Base-by-base conservation (phyloP, 1,284 basidiomycete species). In the Moesziomyces globuligerus region DNA sequence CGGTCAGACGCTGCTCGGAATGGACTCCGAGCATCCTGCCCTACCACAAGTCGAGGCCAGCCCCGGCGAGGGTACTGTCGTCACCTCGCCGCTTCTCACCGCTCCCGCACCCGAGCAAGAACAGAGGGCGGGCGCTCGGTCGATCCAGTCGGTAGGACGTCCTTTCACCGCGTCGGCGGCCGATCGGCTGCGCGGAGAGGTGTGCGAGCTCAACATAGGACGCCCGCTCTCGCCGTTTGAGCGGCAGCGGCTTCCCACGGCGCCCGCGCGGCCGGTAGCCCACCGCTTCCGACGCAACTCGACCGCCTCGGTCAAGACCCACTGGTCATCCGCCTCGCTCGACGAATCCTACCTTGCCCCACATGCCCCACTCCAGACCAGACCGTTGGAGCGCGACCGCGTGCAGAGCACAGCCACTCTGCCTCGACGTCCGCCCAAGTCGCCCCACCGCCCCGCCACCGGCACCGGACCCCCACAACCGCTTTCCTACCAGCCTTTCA, bases 151-250 rank as follows among this genome's bases (percentile, higher is more conserved):
- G 3, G 37, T 47, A 7, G 54, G 46, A 18, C 49, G 61, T 2
- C 61, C 61, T 1, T 48, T 20, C 15, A 65, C 61, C 7, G 43
- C 61, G 0, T 65, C 61, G 0, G 61, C 61, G 7, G 54, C 53
- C 17, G 61, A 65, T 15, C 49, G 54, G 1, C 37, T 65, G 0
- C 37, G 50, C 10, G 37, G 23, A 4, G 49, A 57, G 13, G 61
- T 54, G 1, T n/a, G 39, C 5, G 54, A 57, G 15, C 46, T 65
- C 9, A 32, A 40, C 26, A 39, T 65, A 8, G 47, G 40, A n/a
- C 61, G 61, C 2, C 38, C 61, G 0, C 54, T 65, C 20, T 65
- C 61, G 0, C 61, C 61, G 17, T 34, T 34, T 7, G 15, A 34
- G 32, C 32, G 32, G 17, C n/a, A n/a, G n/a, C 32, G 32, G 15